phyloP scores from a whole-genome alignment of 2,329 filamentous ascomycete species.

The Fusarium brachygibbosum region DNA sequence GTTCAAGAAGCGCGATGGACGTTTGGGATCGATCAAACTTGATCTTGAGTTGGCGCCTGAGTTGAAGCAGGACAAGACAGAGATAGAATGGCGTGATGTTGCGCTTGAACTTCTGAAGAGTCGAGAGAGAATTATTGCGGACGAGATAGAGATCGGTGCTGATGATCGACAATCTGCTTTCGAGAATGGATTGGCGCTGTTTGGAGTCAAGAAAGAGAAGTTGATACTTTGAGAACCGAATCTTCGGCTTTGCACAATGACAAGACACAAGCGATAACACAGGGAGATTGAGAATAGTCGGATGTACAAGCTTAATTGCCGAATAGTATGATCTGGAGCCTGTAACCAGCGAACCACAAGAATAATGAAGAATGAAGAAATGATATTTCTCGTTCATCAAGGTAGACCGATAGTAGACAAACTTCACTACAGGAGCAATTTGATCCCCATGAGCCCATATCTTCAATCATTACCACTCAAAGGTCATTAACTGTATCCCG shows the following conservation, averaged over 20 bases:
- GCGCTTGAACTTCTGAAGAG: constrained; percentile 8
- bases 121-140: not conserved
- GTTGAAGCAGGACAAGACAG: not conserved
- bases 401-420: too few species aligned
- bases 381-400: too few species aligned
- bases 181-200: not conserved
- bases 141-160: not conserved
- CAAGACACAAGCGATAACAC: not conserved
- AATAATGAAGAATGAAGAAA: too few species aligned
- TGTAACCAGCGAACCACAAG: too few species aligned
- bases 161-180: constrained; percentile 2
- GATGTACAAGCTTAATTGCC: too few species aligned
- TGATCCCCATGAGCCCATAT: too few species aligned
- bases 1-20: constrained; percentile 13
- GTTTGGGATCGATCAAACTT: not conserved
- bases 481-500: too few species aligned
- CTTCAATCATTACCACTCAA: too few species aligned
- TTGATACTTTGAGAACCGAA: not conserved
- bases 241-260: too few species aligned
- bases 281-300: too few species aligned
- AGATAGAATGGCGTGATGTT: constrained; percentile 8
- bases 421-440: too few species aligned
- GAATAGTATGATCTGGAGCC: too few species aligned
- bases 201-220: not conserved
- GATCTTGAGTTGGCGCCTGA: not conserved